phyloP scores from a whole-genome alignment of 2,329 filamentous ascomycete species.

The Fusarium pseudograminearum region DNA sequence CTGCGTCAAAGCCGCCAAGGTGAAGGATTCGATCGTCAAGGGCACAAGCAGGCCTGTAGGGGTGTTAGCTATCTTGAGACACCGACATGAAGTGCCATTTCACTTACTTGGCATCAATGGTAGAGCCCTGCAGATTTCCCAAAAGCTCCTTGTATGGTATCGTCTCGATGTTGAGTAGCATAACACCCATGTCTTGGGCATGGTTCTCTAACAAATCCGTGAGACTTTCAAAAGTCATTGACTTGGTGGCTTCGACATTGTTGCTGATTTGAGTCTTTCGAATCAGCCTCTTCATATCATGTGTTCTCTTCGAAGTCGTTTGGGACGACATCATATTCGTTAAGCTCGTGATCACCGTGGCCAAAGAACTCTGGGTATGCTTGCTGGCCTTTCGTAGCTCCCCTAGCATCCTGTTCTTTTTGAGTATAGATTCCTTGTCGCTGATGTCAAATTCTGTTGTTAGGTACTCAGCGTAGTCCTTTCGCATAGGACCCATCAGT shows the following conservation, averaged over 20 bases:
- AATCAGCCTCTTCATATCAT: conserved; percentile 23
- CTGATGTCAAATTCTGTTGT: neutral
- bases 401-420: conserved; percentile 15
- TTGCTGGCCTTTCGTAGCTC: neutral
- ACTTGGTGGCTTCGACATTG: conserved; percentile 21
- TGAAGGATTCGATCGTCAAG: conserved; percentile 14
- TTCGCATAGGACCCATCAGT: neutral
- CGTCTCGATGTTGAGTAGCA: conserved; percentile 21
- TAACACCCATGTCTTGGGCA: conserved; percentile 21
- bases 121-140: neutral
- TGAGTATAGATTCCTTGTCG: neutral
- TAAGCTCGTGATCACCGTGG: conserved; percentile 6
- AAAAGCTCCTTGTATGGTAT: conserved; percentile 14
- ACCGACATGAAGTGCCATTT: fast-evolving
- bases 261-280: conserved; percentile 19
- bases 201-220: conserved; percentile 2
- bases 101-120: conserved; percentile 13
- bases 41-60: neutral
- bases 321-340: conserved; percentile 29
- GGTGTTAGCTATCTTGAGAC: neutral
- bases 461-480: conserved; percentile 1
- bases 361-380: neutral
- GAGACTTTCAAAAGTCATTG: conserved; percentile 17
- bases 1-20: conserved; percentile 19
- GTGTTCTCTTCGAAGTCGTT: conserved; percentile 21